Base-by-base conservation (phyloP, 208 protist genomes). In the Paratrypanosoma confusum region DNA sequence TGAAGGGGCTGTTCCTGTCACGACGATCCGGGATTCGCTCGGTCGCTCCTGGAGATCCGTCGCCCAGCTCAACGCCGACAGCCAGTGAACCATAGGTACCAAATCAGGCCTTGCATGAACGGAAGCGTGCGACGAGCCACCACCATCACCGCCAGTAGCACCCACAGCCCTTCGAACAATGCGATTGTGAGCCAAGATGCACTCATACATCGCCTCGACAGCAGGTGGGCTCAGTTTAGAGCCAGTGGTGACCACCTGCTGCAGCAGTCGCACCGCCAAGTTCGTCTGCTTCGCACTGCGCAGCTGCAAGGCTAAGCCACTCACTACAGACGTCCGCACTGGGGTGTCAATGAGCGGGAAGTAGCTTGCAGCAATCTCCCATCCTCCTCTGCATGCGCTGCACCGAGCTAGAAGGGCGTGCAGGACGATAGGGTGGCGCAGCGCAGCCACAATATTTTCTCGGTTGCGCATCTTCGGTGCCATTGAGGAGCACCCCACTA, bases 51-150 rank as follows among this genome's bases (percentile, higher is more conserved):
- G 71, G 33, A 78, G 57, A 14, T 68, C 35, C 2, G 57, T 61
- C n/a, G 68, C 66, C 66, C 79, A 88, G 49, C 76, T 75, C 22
- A 89, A 57, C 20, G 79, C 83, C 1, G 79, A 79, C 14, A 72
- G 44, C 80, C 83, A 92, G 57, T 85, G 74, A 18, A 91, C 78
- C 28, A 2, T 23, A 2, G 29, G 37, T 17, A 4, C 25, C 21
- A 0, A 23, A 26, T 2, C 32, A 42, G 14, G 33, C 17, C 7
- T 33, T 18, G 6, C n/a, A 22, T 42, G 11, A 26, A 21, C 6
- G 40, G 16, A 17, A 37, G 29, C 0, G 14, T 11, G 1, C n/a
- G 11, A 40, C 27, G 26, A 32, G 2, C 26, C n/a, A 27, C n/a
- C 4, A 24, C n/a, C 17, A 22, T 23, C 24, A 41, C 35, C 13